Evolutionary conservation across 1,284 basidiomycete species (phyloP).

Genomic region (Sporisorium scitamineum): DNA sequence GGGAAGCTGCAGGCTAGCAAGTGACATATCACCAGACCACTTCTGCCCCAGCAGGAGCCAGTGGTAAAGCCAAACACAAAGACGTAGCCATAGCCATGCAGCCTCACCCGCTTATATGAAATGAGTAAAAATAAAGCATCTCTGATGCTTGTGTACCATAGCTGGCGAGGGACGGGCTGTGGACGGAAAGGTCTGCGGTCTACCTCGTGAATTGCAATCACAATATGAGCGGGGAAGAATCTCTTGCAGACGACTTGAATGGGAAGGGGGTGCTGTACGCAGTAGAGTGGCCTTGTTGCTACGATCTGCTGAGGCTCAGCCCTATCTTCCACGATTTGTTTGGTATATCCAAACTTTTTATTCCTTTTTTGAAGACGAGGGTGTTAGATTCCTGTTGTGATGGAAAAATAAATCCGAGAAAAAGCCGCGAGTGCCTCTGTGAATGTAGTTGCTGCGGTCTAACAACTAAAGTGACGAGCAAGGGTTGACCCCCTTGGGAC

Average conservation of each 20-base stretch:
- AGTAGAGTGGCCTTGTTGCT: slow-evolving; percentile 5
- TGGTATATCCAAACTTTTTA: background rate
- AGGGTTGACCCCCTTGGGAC: no score
- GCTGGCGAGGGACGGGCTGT: slow-evolving; percentile 1
- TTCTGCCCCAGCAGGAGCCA: no score
- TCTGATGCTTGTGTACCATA: slow-evolving; percentile 5
- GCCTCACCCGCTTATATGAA: slow-evolving; percentile 3
- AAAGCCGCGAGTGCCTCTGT: no score
- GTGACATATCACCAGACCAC: no score
- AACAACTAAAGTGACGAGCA: no score
- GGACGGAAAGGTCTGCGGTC: slow-evolving; percentile 1
- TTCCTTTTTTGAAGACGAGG: background rate
- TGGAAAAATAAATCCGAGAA: no score
- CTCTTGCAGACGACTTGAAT: slow-evolving; percentile 5
- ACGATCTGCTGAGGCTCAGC: slow-evolving; percentile 6
- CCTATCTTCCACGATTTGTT: slow-evolving; percentile 7
- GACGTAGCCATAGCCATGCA: no score
- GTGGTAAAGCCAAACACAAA: no score
- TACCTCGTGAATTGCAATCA: slow-evolving; percentile 4
- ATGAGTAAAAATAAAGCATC: slow-evolving; percentile 5
- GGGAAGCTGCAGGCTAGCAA: no score
- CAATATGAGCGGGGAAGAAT: slow-evolving; percentile 4
- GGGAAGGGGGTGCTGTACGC: slow-evolving; percentile 4
- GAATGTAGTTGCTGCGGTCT: no score
- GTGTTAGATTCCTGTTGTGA: no score